Conservation (phyloP, 1,139 yeast species). For the Diutina catenulata region DNA sequence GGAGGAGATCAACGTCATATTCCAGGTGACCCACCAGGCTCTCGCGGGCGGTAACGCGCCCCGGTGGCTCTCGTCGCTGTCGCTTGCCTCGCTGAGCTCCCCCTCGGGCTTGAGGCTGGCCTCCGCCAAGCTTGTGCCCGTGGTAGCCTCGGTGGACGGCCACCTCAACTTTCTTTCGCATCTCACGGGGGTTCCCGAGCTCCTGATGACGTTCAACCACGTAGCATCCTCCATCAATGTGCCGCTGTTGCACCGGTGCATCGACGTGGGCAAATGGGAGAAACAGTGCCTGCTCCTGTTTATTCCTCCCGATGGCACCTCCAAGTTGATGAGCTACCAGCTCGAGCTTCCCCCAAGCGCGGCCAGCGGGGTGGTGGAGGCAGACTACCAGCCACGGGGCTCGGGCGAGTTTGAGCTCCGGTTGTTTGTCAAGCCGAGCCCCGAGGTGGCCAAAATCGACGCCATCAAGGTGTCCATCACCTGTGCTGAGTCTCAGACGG, state of each 20-base stretch:
- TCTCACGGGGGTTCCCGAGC: conserved; percentile 65
- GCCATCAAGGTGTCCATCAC: conserved; percentile 34
- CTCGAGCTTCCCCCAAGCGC: conserved; percentile 32
- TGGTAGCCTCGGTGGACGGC: conserved; percentile 57
- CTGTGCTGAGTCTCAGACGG: conserved; percentile 7
- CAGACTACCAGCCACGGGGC: conserved; percentile 57
- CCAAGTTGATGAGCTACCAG: conserved; percentile 52
- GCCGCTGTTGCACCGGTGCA: conserved; percentile 53
- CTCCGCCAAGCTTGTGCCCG: conserved; percentile 22
- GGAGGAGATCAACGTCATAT: conserved; percentile 44
- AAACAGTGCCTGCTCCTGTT: conserved; percentile 39
- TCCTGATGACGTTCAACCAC: conserved; percentile 42
- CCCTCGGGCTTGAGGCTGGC: too few relatives aligned
- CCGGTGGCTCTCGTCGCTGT: too few relatives aligned
- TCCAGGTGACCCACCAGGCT: conserved; percentile 14
- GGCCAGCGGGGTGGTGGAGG: conserved; percentile 41
- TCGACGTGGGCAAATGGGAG: conserved; percentile 37
- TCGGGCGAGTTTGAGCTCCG: conserved; percentile 62
- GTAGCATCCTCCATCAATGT: conserved; percentile 29
- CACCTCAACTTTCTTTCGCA: conserved; percentile 50
- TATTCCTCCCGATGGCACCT: conserved; percentile 83
- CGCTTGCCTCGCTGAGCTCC: too few relatives aligned
- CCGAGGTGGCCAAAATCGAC: conserved; percentile 44
- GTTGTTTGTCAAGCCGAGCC: conserved; percentile 40
- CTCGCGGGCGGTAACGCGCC: background rate